Percentiles rank a stretch among this genome's conserved stretches.
Evolutionary conservation across 1,139 yeast species (phyloP).

Genomic region (Geotrichum histeridarum): DNA sequence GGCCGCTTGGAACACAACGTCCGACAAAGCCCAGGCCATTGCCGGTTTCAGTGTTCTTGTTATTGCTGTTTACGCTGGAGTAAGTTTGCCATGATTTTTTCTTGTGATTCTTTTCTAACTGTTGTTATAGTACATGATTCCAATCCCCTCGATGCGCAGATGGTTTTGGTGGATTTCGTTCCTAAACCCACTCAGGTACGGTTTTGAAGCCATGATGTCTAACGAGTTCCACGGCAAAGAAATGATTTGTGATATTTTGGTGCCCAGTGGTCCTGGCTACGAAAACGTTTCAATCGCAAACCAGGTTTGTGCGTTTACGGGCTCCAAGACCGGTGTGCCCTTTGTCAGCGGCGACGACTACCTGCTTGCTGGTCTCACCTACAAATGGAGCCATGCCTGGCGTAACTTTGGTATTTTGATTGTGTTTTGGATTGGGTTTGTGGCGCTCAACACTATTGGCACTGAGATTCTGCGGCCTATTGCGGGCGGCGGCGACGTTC

Average conservation of each 20-base stretch:
- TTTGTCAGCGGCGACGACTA: constrained; percentile 44
- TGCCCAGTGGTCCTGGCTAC: constrained; percentile 40
- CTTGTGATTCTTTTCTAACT: constrained; percentile 36
- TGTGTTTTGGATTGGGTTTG: constrained; percentile 37
- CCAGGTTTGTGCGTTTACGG: constrained; percentile 43
- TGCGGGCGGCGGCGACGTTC: constrained; percentile 40
- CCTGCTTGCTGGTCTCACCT: constrained; percentile 36
- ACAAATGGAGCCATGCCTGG: constrained; percentile 38
- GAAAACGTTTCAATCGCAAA: constrained; percentile 34
- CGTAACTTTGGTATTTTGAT: constrained; percentile 39
- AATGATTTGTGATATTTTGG: constrained; percentile 37
- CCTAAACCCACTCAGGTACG: constrained; percentile 46
- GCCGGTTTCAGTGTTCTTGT: constrained; percentile 48
- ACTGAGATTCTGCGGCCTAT: constrained; percentile 39
- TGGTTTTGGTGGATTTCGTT: constrained; percentile 52
- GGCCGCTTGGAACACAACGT: constrained; percentile 51
- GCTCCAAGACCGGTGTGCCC: constrained; percentile 40
- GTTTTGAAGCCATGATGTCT: constrained; percentile 43
- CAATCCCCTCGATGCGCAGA: constrained; percentile 45
- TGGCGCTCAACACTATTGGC: constrained; percentile 34
- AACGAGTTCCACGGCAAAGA: constrained; percentile 45
- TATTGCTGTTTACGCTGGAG: constrained; percentile 32
- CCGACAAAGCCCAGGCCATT: constrained; percentile 54
- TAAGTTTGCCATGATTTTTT: constrained; percentile 12
- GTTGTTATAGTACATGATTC: constrained; percentile 40